Percentiles rank a stretch among this genome's conserved stretches.
phyloP scores from a whole-genome alignment of 2,329 filamentous ascomycete genomes.

The Nemania sp. region DNA sequence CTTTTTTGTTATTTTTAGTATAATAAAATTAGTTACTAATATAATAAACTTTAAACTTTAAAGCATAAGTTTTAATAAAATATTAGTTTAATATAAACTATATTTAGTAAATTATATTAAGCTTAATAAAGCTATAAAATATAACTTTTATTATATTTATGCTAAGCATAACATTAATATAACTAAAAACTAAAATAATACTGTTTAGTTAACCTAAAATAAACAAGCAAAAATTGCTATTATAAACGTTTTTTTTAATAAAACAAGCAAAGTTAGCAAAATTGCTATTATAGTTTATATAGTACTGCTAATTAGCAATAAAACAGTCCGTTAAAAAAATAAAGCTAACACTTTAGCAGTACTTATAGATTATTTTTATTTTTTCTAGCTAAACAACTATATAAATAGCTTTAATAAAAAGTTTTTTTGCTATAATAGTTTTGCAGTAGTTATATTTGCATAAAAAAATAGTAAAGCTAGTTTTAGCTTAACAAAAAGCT shows the following conservation, averaged over 20 bases:
- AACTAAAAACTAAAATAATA: neutral
- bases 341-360: neutral
- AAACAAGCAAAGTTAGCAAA: neutral
- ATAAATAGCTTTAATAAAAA: neutral
- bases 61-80: neutral
- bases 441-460: slow-evolving; percentile 3
- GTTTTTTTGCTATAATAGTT: neutral
- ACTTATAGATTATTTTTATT: neutral
- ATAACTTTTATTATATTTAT: neutral
- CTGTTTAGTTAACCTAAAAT: neutral
- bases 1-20: neutral
- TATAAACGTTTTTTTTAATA: neutral
- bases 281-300: neutral
- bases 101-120: neutral
- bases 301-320: neutral
- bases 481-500: neutral
- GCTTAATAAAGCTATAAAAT: neutral
- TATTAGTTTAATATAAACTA: neutral
- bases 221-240: neutral
- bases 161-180: neutral
- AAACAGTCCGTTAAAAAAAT: neutral
- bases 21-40: neutral
- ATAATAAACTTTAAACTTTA: neutral
- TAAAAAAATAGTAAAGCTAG: neutral
- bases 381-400: neutral